A percentile compares a stretch with the other conserved stretches of the same genome.
Evolutionary conservation across 106 monocot genomes (phyloP).

Genomic region (Phalaenopsis equestris): DNA sequence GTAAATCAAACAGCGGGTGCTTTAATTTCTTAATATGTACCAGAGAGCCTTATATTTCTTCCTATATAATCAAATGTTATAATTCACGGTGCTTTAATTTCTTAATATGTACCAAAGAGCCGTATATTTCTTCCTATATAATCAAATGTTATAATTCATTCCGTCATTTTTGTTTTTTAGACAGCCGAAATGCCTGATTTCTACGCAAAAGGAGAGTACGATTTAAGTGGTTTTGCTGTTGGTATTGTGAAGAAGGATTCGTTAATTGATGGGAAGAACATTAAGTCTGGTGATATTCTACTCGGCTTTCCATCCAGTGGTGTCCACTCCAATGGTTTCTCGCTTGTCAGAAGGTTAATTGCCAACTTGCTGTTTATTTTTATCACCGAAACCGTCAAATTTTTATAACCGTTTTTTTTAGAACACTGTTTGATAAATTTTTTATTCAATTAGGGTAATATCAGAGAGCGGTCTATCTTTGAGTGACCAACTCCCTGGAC

Average conservation of each 20-base stretch:
- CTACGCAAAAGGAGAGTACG: conserved; percentile 85
- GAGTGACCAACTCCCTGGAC: conserved; percentile 59
- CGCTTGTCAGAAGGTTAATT: conserved; percentile 84
- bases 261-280: conserved; percentile 84
- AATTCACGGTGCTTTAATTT: neutral
- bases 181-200: conserved; percentile 99
- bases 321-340: conserved; percentile 95
- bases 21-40: neutral
- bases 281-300: conserved; percentile 63
- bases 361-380: neutral
- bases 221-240: conserved; percentile 95
- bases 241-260: conserved; percentile 80
- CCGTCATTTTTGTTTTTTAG: conserved; percentile 20
- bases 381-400: neutral
- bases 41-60: neutral
- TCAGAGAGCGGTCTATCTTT: conserved; percentile 59
- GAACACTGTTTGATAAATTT: neutral
- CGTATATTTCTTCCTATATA: neutral
- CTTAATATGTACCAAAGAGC: neutral
- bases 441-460: conserved; percentile 45
- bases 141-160: neutral
- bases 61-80: too few relatives aligned
- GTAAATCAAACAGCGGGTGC: neutral
- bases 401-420: neutral
- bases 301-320: conserved; percentile 98